Evolutionary conservation across 192 early-diverging fungal species (phyloP).

Genomic region (Coemansia sp.): DNA sequence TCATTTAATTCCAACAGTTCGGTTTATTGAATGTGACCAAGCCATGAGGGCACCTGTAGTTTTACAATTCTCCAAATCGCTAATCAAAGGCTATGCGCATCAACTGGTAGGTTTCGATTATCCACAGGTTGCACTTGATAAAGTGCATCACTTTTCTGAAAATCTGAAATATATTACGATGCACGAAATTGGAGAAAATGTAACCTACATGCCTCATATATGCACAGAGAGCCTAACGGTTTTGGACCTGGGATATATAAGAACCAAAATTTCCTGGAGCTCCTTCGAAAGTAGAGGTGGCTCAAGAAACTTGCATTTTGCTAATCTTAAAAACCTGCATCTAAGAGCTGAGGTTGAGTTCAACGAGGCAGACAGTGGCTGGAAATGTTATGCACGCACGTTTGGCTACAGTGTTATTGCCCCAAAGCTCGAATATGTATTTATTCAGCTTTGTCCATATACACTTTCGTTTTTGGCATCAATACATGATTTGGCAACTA

Average conservation of each 20-base stretch:
- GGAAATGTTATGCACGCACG: neutral
- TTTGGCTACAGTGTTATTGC: neutral
- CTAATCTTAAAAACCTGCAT: neutral
- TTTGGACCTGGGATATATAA: neutral
- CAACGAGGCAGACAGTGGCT: neutral
- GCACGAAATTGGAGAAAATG: too few relatives aligned
- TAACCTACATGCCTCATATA: neutral
- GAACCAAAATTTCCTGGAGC: neutral
- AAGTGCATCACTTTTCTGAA: neutral
- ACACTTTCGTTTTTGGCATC: neutral
- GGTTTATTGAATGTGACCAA: neutral
- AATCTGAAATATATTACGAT: neutral
- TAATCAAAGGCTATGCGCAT: neutral
- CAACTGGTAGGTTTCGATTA: neutral
- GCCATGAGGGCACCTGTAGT: neutral
- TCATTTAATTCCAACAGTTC: neutral
- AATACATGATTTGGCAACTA: too few relatives aligned
- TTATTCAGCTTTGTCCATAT: neutral
- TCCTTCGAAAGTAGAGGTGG: neutral
- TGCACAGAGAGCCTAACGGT: neutral
- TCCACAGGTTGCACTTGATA: neutral
- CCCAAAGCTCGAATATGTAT: slow-evolving; percentile 1
- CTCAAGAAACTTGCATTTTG: neutral
- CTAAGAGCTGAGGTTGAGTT: neutral
- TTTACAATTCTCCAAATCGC: neutral